Evolutionary conservation across 208 protist species (phyloP).

Genomic region (Angomonas ambiguus): DNA sequence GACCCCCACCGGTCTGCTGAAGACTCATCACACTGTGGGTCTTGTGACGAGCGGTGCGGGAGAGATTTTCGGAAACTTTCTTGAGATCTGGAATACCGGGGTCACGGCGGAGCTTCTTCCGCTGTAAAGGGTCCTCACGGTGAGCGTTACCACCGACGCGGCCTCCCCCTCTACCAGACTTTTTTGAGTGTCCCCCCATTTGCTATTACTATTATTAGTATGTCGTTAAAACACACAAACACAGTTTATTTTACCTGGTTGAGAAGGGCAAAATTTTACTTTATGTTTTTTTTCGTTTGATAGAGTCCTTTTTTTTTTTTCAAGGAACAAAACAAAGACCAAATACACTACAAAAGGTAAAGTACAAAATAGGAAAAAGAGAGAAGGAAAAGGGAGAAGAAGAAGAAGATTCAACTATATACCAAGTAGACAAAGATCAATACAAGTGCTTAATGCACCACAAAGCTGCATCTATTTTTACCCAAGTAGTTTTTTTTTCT

Average conservation of each 20-base stretch:
- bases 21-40: slow-evolving; percentile 78
- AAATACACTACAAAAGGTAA: too few relatives aligned
- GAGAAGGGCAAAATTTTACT: too few relatives aligned
- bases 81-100: slow-evolving; percentile 79
- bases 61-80: slow-evolving; percentile 52
- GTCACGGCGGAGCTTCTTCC: slow-evolving; percentile 70
- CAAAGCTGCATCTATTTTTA: too few relatives aligned
- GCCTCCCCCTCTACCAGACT: slow-evolving; percentile 72
- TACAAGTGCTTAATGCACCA: too few relatives aligned
- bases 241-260: too few relatives aligned
- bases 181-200: slow-evolving; percentile 89
- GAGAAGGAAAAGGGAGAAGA: slow-evolving; percentile 1
- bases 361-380: too few relatives aligned
- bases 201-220: slow-evolving; percentile 2
- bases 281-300: not conserved
- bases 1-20: slow-evolving; percentile 2
- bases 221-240: too few relatives aligned
- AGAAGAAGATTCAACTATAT: not conserved
- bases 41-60: slow-evolving; percentile 46
- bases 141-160: slow-evolving; percentile 29
- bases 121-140: slow-evolving; percentile 18
- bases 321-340: too few relatives aligned
- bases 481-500: slow-evolving; percentile 9
- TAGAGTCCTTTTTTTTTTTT: too few relatives aligned
- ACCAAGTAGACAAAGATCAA: too few relatives aligned